Percentiles rank a stretch among this genome's conserved stretches.
Evolutionary conservation across 495 filamentous ascomycete genomes (phyloP).

Genomic region (Elasticomyces elasticus): DNA sequence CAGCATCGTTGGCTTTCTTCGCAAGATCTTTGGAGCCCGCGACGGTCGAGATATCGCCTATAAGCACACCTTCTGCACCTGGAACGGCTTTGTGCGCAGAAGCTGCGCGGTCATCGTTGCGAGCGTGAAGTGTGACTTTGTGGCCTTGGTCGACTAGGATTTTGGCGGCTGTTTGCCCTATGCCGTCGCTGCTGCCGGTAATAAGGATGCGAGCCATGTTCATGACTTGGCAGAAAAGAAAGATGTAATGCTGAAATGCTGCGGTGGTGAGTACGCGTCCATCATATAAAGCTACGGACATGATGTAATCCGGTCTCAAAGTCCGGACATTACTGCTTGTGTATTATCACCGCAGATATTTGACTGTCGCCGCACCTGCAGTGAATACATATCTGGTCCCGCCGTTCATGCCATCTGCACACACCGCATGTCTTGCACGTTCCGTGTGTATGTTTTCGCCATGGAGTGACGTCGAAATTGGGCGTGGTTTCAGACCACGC

Average conservation of each 20-base stretch:
- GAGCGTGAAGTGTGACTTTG: constrained; percentile 47
- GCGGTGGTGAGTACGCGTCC: not conserved
- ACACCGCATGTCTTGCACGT: not conserved
- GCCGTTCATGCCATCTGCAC: not conserved
- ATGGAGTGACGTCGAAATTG: not conserved
- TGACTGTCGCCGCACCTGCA: too few species aligned
- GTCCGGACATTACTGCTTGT: too few species aligned
- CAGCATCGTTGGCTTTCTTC: constrained; percentile 38
- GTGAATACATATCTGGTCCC: too few species aligned
- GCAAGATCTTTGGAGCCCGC: constrained; percentile 46
- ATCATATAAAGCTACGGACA: too few species aligned
- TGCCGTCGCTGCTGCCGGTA: constrained; percentile 37
- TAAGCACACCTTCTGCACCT: constrained; percentile 39
- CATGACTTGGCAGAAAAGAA: not conserved
- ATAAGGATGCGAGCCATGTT: constrained; percentile 49
- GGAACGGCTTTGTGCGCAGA: constrained; percentile 39
- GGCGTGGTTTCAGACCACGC: not conserved
- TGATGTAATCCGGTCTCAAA: too few species aligned
- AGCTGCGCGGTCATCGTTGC: constrained; percentile 40
- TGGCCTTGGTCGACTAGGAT: constrained; percentile 43
- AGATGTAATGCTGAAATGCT: too few species aligned
- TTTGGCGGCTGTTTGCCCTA: constrained; percentile 44
- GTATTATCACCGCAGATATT: too few species aligned
- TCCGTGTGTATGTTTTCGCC: not conserved
- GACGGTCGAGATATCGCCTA: constrained; percentile 43